Evolutionary conservation across 805 yeast genomes (phyloP).

Genomic region (Debaryomyces castellii): DNA sequence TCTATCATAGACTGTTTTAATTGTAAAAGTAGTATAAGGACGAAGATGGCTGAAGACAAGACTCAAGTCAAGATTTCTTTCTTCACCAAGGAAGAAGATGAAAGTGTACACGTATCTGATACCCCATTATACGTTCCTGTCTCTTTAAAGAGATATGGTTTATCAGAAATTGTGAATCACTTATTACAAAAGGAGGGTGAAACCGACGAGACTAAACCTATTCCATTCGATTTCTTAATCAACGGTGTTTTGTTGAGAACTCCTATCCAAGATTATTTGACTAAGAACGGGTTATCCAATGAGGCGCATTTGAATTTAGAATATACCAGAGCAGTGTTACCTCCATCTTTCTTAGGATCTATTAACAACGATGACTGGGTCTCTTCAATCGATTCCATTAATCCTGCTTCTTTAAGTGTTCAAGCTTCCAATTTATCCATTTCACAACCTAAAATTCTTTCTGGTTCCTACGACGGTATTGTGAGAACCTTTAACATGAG

Average conservation of each 20-base stretch:
- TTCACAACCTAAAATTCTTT: slow-evolving; percentile 56
- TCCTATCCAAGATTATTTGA: slow-evolving; percentile 76
- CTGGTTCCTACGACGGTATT: slow-evolving; percentile 94
- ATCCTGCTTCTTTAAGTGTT: slow-evolving; percentile 30
- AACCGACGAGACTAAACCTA: slow-evolving; percentile 50
- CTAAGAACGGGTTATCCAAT: slow-evolving; percentile 71
- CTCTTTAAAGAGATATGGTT: slow-evolving; percentile 81
- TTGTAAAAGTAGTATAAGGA: background rate
- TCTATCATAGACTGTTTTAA: background rate
- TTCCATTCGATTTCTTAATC: slow-evolving; percentile 90
- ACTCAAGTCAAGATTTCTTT: slow-evolving; percentile 79
- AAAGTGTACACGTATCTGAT: slow-evolving; percentile 64
- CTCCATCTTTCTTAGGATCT: slow-evolving; percentile 89
- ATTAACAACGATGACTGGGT: slow-evolving; percentile 96
- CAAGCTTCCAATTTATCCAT: slow-evolving; percentile 22
- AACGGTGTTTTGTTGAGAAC: slow-evolving; percentile 80
- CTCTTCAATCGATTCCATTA: slow-evolving; percentile 62
- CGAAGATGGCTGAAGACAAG: slow-evolving; percentile 31
- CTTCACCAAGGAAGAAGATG: slow-evolving; percentile 83
- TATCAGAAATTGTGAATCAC: slow-evolving; percentile 94
- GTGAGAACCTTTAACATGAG: slow-evolving; percentile 85
- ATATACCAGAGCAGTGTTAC: slow-evolving; percentile 88
- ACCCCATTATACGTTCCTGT: slow-evolving; percentile 88
- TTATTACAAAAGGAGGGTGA: slow-evolving; percentile 48
- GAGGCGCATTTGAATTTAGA: slow-evolving; percentile 81